Evolutionary conservation across 768 basidiomycete species (phyloP).

Genomic region (Pleurotus salmoneostramineus): DNA sequence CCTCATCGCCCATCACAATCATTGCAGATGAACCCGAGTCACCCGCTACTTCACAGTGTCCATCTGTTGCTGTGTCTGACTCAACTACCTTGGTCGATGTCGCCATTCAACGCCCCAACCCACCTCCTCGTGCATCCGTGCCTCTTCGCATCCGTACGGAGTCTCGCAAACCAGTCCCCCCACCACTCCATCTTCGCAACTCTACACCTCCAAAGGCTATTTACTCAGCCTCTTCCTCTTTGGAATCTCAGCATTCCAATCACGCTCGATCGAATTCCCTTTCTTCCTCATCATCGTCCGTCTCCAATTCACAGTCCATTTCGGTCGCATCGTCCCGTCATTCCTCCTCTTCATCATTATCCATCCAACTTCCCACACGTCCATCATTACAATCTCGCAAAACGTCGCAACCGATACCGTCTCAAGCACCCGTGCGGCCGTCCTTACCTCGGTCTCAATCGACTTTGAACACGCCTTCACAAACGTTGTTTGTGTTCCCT

Average conservation of each 20-base stretch:
- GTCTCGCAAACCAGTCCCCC: slow-evolving; percentile 50
- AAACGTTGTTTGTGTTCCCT: slow-evolving; percentile 85
- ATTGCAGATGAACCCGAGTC: slow-evolving; percentile 27
- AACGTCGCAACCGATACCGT: neutral
- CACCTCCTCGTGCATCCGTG: slow-evolving; percentile 27
- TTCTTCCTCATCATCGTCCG: slow-evolving; percentile 1
- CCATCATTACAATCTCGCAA: neutral
- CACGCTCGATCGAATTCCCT: slow-evolving; percentile 2
- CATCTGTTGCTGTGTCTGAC: neutral
- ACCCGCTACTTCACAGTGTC: neutral
- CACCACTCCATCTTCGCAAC: slow-evolving; percentile 51
- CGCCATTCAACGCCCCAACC: slow-evolving; percentile 14
- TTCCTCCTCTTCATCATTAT: neutral
- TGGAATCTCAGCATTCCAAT: slow-evolving; percentile 13
- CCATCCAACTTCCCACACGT: neutral
- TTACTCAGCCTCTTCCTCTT: slow-evolving; percentile 19
- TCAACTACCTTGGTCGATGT: slow-evolving; percentile 5
- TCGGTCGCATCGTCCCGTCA: neutral
- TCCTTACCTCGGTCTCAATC: slow-evolving; percentile 12
- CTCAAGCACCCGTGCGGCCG: slow-evolving; percentile 6
- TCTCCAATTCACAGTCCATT: neutral
- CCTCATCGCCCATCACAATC: slow-evolving; percentile 65
- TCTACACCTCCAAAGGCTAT: slow-evolving; percentile 29
- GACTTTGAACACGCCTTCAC: slow-evolving; percentile 55
- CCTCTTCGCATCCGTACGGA: slow-evolving; percentile 44